Evolutionary conservation across 108 stramenopile species (phyloP).

Genomic region (Aurantiochytrium sp.): DNA sequence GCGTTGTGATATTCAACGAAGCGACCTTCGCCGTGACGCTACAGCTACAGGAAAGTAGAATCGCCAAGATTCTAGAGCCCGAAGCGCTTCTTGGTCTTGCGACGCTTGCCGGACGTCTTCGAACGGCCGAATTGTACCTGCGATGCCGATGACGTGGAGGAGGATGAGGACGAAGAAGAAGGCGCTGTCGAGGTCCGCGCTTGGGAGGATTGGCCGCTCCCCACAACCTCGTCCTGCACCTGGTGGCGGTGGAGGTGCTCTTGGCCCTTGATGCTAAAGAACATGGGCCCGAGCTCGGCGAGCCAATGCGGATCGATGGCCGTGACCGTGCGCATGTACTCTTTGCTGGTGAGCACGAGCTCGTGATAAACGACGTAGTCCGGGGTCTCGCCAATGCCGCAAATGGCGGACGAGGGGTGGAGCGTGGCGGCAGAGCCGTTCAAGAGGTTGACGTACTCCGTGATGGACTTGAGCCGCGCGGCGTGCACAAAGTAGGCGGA

Average conservation of each 20-base stretch:
- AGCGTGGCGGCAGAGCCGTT: slow-evolving; percentile 81
- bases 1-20: too few species aligned
- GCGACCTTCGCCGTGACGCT: too few species aligned
- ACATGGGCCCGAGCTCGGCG: slow-evolving; percentile 97
- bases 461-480: slow-evolving; percentile 92
- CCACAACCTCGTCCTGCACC: neutral
- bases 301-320: slow-evolving; percentile 98
- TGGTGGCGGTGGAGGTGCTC: neutral
- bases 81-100: neutral
- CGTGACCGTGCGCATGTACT: slow-evolving; percentile 95
- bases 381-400: slow-evolving; percentile 94
- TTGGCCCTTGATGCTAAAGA: slow-evolving; percentile 57
- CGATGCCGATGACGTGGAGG: too few species aligned
- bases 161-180: neutral
- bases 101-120: too few species aligned
- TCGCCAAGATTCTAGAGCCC: neutral
- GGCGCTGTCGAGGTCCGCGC: neutral
- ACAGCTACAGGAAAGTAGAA: neutral
- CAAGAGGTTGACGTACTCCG: slow-evolving; percentile 97
- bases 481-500: slow-evolving; percentile 96
- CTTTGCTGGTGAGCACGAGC: slow-evolving; percentile 91
- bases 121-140: too few species aligned
- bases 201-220: neutral
- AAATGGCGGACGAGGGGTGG: slow-evolving; percentile 82
- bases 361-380: slow-evolving; percentile 98